Conservation (phyloP, 2,329 filamentous ascomycete genomes). For the Arthroderma sp. region DNA sequence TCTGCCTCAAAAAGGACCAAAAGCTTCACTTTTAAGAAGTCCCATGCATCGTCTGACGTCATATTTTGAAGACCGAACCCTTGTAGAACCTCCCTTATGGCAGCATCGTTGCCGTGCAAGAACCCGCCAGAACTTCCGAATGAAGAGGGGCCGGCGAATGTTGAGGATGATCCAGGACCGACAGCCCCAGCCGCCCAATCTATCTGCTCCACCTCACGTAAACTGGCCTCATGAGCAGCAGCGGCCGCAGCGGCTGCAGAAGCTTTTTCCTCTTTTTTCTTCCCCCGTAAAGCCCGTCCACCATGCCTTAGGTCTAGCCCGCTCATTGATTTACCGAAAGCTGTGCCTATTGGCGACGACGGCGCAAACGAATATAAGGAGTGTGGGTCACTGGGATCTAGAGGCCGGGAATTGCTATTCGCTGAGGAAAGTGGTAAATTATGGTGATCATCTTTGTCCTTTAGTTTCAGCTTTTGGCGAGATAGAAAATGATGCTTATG, state of each 20-base stretch:
- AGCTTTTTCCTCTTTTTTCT: constrained; percentile 59
- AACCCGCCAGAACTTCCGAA: constrained; percentile 20
- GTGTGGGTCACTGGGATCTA: constrained; percentile 49
- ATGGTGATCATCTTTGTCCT: constrained; percentile 46
- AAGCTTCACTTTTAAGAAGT: constrained; percentile 49
- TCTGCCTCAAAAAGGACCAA: constrained; percentile 53
- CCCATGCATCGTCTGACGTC: constrained; percentile 54
- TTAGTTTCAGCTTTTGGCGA: constrained; percentile 51
- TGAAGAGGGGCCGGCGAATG: constrained; percentile 21
- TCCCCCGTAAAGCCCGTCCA: constrained; percentile 63
- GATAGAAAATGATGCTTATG: constrained; percentile 52
- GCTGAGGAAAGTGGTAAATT: constrained; percentile 50
- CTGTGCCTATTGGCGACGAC: constrained; percentile 45
- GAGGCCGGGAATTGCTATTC: constrained; percentile 50
- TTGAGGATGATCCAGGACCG: constrained; percentile 15
- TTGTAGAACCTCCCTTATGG: constrained; percentile 29
- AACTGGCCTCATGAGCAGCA: constrained; percentile 1
- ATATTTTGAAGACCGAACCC: constrained; percentile 55
- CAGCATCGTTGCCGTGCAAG: constrained; percentile 19
- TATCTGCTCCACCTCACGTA: constrained; percentile 21
- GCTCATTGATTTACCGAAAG: constrained; percentile 71
- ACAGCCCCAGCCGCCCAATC: constrained; percentile 20
- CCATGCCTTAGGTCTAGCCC: constrained; percentile 67
- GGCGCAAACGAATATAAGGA: constrained; percentile 55
- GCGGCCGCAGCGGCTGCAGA: constrained; percentile 11